Base-by-base conservation (phyloP, 257 asterid species). In the Fraxinus pennsylvanica region DNA sequence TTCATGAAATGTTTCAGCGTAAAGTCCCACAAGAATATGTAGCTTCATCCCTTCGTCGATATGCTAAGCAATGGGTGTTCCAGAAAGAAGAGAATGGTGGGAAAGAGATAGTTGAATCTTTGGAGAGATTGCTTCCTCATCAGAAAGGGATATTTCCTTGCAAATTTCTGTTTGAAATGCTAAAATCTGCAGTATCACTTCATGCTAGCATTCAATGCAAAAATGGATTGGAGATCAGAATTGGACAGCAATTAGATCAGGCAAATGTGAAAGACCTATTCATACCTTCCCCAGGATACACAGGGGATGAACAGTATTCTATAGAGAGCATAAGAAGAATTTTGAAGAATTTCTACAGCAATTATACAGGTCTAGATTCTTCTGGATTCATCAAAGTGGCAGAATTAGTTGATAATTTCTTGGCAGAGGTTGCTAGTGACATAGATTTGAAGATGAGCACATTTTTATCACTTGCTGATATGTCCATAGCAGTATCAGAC, bases 391-490 rank as follows among this genome's bases (percentile, higher is more conserved):
- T 59, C 2, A 30, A 71, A 1, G 97, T 94, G 2, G 86, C 96
- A 0, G 88, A 88, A 30, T 88, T 94, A 9, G 72, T 91, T 0
- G 97, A 91, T 1, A 91, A 88, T 3, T 92, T 92, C 72, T 73
- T 94, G 84, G 85, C 84, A 0, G 93, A 92, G 61, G 84, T 94
- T n/a, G 88, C 98, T 0, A 69, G 86, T 33, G 97, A 94, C 67
- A 81, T 57, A 66, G 97, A 91, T 35, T 59, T 92, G 79, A 90
- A 84, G 78, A 68, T 59, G 80, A 30, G 33, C 47, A 74, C 86
- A 39, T 87, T 87, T 15, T 41, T 81, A 13, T 43, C 86, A 4
- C 71, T 85, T 35, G 83, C 89, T n/a, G 91, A 85, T 30, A 74
- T 92, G 77, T 82, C 93, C 0, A 63, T 67, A 13, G 91, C 94